Evolutionary conservation across 2,329 filamentous ascomycete genomes (phyloP).

Genomic region (Leptographium procerum): DNA sequence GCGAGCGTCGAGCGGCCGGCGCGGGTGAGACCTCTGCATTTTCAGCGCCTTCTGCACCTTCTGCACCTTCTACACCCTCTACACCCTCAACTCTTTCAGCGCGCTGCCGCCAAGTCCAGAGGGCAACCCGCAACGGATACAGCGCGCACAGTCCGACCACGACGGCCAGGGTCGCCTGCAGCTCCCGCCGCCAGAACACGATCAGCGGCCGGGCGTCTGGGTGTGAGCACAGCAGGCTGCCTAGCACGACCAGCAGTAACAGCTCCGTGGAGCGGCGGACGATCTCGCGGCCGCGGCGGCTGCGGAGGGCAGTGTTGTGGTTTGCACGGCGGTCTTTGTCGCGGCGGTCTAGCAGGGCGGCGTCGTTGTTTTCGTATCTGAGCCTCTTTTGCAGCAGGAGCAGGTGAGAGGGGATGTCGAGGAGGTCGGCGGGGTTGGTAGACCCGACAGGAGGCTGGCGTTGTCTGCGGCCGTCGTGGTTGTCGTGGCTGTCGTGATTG

Average conservation of each 20-base stretch:
- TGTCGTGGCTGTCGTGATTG: neutral
- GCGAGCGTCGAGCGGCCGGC: neutral
- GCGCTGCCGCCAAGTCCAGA: slow-evolving; percentile 25
- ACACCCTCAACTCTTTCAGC: neutral
- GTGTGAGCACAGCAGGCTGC: slow-evolving; percentile 36
- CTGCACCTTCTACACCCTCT: neutral
- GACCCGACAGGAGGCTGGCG: neutral
- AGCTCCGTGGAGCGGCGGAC: slow-evolving; percentile 42
- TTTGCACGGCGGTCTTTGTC: slow-evolving; percentile 2
- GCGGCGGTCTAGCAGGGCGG: neutral
- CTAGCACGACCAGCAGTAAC: slow-evolving; percentile 37
- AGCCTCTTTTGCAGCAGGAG: neutral
- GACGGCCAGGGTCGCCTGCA: slow-evolving; percentile 24
- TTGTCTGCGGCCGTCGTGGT: neutral
- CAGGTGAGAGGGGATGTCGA: neutral
- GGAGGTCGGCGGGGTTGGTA: neutral
- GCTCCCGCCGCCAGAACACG: slow-evolving; percentile 35
- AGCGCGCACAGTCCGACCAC: slow-evolving; percentile 30
- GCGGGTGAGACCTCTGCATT: too few species aligned
- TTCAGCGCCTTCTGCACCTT: too few species aligned
- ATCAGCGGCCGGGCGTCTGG: slow-evolving; percentile 32
- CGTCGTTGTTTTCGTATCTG: neutral
- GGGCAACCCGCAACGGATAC: slow-evolving; percentile 50
- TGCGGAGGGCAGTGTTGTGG: slow-evolving; percentile 20
- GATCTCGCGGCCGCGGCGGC: slow-evolving; percentile 37